These are phyloP conservation scores for Sporothrix humicola DNA, from an alignment of 2,329 filamentous ascomycete genomes.

Conservation along the genomic window DNA sequence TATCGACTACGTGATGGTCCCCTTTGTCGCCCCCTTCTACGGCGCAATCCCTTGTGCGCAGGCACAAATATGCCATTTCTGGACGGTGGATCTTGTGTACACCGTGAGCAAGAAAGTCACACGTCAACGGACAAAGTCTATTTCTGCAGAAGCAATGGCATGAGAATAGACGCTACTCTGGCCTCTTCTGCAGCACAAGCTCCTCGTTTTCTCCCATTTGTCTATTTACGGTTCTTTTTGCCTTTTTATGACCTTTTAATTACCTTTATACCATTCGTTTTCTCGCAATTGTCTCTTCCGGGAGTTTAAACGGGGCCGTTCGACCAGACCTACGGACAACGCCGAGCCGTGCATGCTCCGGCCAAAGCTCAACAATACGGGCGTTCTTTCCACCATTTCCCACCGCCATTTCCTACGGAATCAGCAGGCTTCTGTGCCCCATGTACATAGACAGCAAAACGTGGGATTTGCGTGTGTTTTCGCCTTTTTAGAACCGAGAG, in stretches of 20 bases:
- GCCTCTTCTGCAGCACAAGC: neutral
- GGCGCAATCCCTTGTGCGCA: slow-evolving; percentile 71
- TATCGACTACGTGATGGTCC: slow-evolving; percentile 68
- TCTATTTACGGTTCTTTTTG: neutral
- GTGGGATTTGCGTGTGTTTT: slow-evolving; percentile 56
- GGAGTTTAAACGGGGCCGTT: neutral
- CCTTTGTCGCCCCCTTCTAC: slow-evolving; percentile 70
- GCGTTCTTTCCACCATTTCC: slow-evolving; percentile 37
- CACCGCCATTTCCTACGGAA: slow-evolving; percentile 35
- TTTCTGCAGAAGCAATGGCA: slow-evolving; percentile 39
- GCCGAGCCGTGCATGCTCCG: neutral
- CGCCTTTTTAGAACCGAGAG: slow-evolving; percentile 53
- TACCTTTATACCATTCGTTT: slow-evolving; percentile 24
- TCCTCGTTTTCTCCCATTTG: slow-evolving; percentile 29
- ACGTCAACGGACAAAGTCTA: slow-evolving; percentile 55
- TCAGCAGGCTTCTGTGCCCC: slow-evolving; percentile 44
- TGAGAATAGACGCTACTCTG: slow-evolving; percentile 23
- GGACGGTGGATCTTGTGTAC: slow-evolving; percentile 71
- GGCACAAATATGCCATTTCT: slow-evolving; percentile 72
- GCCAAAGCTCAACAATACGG: neutral
- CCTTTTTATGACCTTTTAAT: slow-evolving; percentile 12
- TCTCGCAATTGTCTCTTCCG: neutral
- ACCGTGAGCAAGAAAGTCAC: slow-evolving; percentile 73
- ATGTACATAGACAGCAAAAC: slow-evolving; percentile 58
- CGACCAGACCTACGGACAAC: neutral